Evolutionary conservation across 768 basidiomycete species (phyloP).

Genomic region (Agaricus blazei): DNA sequence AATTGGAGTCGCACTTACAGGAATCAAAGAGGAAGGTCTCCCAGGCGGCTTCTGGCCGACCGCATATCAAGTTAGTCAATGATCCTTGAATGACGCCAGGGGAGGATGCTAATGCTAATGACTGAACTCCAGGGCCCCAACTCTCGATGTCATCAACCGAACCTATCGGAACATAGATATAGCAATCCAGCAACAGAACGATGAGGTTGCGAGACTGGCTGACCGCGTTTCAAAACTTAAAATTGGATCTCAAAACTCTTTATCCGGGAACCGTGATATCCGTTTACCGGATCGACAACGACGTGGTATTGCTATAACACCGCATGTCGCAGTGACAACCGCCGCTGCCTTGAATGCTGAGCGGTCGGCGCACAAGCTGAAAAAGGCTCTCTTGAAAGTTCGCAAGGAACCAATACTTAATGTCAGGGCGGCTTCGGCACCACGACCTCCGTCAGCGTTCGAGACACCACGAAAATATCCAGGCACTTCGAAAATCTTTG

Average conservation of each 20-base stretch:
- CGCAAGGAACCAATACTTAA: constrained; percentile 68
- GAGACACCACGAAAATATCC: constrained; percentile 29
- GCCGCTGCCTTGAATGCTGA: constrained; percentile 83
- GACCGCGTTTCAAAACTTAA: constrained; percentile 50
- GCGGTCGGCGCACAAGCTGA: constrained; percentile 64
- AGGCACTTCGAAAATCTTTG: constrained; percentile 12
- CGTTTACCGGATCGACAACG: constrained; percentile 34
- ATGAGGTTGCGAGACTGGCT: constrained; percentile 46
- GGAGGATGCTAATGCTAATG: neutral
- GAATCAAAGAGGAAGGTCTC: constrained; percentile 65
- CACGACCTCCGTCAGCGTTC: constrained; percentile 30
- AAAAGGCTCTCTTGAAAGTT: constrained; percentile 55
- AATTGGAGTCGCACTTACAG: constrained; percentile 72
- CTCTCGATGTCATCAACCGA: constrained; percentile 79
- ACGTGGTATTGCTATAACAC: constrained; percentile 44
- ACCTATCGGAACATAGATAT: constrained; percentile 83
- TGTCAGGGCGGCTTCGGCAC: constrained; percentile 37
- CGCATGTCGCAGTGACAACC: constrained; percentile 66
- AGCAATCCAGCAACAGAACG: constrained; percentile 57
- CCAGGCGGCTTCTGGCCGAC: constrained; percentile 55
- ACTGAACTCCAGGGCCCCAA: constrained; percentile 55
- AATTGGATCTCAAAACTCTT: constrained; percentile 21
- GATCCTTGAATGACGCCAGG: neutral
- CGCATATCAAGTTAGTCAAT: constrained; percentile 51
- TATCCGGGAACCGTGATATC: constrained; percentile 29